Evolutionary conservation across 306 rosid genomes (phyloP).

Genomic region (Crataegus laevigata): DNA sequence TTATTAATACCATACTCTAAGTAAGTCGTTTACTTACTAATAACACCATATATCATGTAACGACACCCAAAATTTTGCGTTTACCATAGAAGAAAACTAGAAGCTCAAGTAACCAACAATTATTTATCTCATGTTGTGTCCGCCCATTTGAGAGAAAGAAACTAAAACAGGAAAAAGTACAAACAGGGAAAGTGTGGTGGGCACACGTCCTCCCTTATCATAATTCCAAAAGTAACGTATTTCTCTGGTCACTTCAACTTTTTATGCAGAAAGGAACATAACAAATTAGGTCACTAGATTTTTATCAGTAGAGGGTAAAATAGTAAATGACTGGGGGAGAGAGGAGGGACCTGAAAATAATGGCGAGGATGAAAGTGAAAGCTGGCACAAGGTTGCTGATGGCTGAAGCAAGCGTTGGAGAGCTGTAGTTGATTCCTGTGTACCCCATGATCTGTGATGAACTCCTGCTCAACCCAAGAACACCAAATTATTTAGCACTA

Average conservation of each 20-base stretch:
- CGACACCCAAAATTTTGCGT: too few relatives aligned
- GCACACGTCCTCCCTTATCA: neutral
- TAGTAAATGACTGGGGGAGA: neutral
- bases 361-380: slow-evolving; percentile 85
- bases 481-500: neutral
- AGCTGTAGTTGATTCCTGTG: slow-evolving; percentile 74
- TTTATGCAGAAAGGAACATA: neutral
- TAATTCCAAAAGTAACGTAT: neutral
- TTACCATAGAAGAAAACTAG: neutral
- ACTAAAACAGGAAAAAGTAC: neutral
- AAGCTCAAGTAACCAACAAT: neutral
- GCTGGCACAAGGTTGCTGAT: slow-evolving; percentile 97
- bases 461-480: slow-evolving; percentile 34
- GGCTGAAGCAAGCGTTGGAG: slow-evolving; percentile 89
- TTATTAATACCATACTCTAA: too few relatives aligned
- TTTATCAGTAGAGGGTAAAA: neutral
- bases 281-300: neutral
- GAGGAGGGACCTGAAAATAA: slow-evolving; percentile 63
- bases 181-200: neutral
- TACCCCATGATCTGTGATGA: slow-evolving; percentile 86
- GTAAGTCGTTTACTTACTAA: too few relatives aligned
- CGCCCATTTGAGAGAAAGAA: neutral
- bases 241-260: neutral
- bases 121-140: neutral
- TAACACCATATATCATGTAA: too few relatives aligned